Conservation (phyloP, 129 eudicot species). For the Pseudognaphalium luteoalbum region DNA sequence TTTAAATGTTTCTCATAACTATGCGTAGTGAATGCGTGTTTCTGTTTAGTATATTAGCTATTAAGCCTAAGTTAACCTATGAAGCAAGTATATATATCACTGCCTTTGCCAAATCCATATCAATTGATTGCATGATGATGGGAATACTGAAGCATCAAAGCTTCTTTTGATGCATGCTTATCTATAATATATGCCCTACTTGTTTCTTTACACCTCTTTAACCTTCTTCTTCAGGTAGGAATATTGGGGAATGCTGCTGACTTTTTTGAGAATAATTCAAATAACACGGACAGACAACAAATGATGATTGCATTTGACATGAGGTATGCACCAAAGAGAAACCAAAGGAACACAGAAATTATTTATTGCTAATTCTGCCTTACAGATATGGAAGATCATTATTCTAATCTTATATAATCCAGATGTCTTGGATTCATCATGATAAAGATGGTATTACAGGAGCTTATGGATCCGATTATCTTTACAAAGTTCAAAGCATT, state of each 20-base stretch:
- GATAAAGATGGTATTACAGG: constrained; percentile 91
- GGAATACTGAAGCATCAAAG: constrained; percentile 9
- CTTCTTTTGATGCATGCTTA: background rate
- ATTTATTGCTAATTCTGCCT: background rate
- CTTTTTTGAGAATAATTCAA: constrained; percentile 50
- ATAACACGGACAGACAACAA: constrained; percentile 60
- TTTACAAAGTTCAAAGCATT: constrained; percentile 78
- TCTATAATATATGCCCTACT: background rate
- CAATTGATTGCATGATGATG: background rate
- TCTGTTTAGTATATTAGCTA: background rate
- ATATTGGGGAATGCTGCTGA: constrained; percentile 96
- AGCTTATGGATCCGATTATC: constrained; percentile 85
- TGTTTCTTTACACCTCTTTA: constrained; percentile 19
- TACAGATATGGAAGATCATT: constrained; percentile 10
- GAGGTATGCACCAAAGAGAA: constrained; percentile 52
- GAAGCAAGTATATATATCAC: constrained; percentile 6
- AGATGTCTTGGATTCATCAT: constrained; percentile 97
- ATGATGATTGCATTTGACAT: constrained; percentile 99
- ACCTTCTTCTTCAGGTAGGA: constrained; percentile 61
- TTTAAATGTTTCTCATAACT: background rate
- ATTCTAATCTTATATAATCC: constrained; percentile 11
- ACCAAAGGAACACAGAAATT: background rate
- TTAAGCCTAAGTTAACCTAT: background rate
- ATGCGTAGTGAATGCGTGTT: background rate
- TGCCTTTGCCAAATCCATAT: background rate